Conservation (phyloP, 306 rosid species). For the Abrus precatorius region DNA sequence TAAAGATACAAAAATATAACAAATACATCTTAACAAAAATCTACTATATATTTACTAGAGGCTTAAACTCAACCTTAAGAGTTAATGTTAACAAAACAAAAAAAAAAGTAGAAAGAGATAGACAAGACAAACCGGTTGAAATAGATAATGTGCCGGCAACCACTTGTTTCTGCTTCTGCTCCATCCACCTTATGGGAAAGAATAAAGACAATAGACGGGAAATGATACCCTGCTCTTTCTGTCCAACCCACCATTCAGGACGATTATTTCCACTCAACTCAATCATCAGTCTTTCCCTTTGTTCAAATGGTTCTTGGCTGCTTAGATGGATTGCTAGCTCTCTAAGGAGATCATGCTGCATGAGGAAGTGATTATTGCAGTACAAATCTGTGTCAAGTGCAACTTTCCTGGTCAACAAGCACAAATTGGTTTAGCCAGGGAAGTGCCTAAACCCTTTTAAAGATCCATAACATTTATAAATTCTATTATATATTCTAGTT, state of each 20-base stretch:
- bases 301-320: constrained; percentile 44
- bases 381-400: constrained; percentile 51
- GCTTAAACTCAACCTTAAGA: too few relatives aligned
- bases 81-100: too few relatives aligned
- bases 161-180: constrained; percentile 34
- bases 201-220: constrained; percentile 57
- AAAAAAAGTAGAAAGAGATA: neutral
- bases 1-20: too few relatives aligned
- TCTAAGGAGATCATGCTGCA: constrained; percentile 68
- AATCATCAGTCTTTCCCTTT: constrained; percentile 59
- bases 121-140: constrained; percentile 58
- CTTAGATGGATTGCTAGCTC: constrained; percentile 62
- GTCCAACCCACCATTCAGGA: constrained; percentile 59
- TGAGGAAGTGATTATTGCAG: constrained; percentile 62
- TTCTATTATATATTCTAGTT: neutral
- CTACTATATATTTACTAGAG: too few relatives aligned
- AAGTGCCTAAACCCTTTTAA: neutral
- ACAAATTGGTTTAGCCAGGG: neutral
- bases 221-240: constrained; percentile 42
- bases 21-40: too few relatives aligned
- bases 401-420: constrained; percentile 53
- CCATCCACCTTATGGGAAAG: constrained; percentile 52
- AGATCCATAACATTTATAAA: neutral
- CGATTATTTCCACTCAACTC: constrained; percentile 47
- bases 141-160: constrained; percentile 62